A percentile compares a stretch with the other conserved stretches of the same genome.
These are phyloP conservation scores for Solanum pennellii DNA, from an alignment of 257 asterid species.

Conservation along the genomic window DNA sequence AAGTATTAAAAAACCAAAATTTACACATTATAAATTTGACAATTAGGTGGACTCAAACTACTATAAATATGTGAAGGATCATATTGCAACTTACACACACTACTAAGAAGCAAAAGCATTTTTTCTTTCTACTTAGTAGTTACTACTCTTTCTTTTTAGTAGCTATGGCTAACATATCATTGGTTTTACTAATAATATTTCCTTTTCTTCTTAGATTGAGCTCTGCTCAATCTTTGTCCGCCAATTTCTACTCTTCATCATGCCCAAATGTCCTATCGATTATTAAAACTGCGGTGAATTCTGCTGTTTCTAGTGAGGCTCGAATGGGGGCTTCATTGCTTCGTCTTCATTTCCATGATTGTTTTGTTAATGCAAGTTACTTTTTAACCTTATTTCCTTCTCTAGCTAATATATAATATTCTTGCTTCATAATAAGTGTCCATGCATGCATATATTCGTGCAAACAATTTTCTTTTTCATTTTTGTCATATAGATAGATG, in stretches of 20 bases:
- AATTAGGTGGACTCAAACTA: neutral
- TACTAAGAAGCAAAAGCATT: neutral
- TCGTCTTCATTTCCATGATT: conserved; percentile 90
- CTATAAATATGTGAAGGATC: conserved; percentile 26
- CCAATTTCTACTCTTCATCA: conserved; percentile 38
- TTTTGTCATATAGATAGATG: neutral
- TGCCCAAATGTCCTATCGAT: conserved; percentile 40
- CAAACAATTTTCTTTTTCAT: neutral
- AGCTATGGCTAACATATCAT: neutral
- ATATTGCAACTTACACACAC: neutral
- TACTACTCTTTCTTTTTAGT: neutral
- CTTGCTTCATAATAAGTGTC: neutral
- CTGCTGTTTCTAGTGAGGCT: conserved; percentile 55
- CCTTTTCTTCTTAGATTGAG: conserved; percentile 14
- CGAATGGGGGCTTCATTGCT: conserved; percentile 91
- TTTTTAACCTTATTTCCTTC: neutral
- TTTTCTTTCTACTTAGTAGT: neutral
- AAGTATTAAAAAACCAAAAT: neutral
- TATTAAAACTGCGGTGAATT: conserved; percentile 24
- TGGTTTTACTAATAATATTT: conserved; percentile 4
- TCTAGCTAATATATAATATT: neutral
- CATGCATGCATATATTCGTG: neutral
- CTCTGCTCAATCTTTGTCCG: conserved; percentile 22
- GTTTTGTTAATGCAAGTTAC: conserved; percentile 70
- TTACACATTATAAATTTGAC: neutral